Conservation (phyloP, 495 filamentous ascomycete genomes). For the Aspergillus bertholletiae region DNA sequence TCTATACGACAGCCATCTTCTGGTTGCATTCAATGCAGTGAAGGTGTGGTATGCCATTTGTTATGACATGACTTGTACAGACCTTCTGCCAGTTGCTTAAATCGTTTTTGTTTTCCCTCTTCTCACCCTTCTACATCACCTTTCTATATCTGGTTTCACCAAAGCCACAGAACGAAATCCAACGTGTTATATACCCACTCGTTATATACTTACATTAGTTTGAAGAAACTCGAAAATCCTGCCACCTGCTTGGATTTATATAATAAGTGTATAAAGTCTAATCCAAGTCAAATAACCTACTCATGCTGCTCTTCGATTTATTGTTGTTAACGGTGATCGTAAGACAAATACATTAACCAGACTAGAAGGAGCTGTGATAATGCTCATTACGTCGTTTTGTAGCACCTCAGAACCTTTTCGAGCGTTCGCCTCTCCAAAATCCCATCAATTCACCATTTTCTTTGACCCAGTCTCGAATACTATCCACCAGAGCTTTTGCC, state of each 20-base stretch:
- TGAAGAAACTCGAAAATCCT: not conserved
- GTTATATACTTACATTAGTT: not conserved
- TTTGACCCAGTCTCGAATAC: constrained; percentile 65
- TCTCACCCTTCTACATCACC: not conserved
- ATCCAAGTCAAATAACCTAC: not conserved
- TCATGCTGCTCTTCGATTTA: not conserved
- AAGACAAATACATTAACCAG: not conserved
- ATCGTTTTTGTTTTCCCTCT: not conserved
- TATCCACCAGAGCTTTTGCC: constrained; percentile 85
- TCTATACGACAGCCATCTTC: too few species aligned
- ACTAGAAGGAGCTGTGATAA: not conserved
- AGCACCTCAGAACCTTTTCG: constrained; percentile 34
- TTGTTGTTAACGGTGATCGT: not conserved
- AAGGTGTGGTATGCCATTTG: not conserved
- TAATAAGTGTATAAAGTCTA: not conserved
- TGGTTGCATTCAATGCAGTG: not conserved
- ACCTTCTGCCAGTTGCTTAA: not conserved
- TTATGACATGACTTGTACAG: not conserved
- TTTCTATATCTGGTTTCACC: not conserved
- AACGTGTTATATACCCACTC: not conserved
- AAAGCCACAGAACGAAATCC: not conserved
- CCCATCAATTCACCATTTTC: constrained; percentile 73
- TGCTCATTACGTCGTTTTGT: not conserved
- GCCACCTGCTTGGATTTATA: not conserved
- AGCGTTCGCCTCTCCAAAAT: constrained; percentile 56